Base-by-base conservation (phyloP, 176 grass and related monocot genomes). In the Rhynchospora tenuis region DNA sequence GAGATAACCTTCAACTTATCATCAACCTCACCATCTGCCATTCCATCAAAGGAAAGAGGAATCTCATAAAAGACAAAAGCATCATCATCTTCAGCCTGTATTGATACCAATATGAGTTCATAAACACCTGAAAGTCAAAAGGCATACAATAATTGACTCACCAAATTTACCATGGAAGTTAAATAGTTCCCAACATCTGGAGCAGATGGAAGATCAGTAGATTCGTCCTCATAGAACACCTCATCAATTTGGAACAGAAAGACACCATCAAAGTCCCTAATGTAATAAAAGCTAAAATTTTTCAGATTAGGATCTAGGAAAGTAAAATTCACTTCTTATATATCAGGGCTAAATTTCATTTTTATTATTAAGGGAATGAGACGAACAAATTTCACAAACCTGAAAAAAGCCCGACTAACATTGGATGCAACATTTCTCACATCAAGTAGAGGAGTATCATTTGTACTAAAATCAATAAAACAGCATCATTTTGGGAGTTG, bases 401-500 rank as follows among this genome's bases (percentile, higher is more conserved):
- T 99, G 88, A 99, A 99, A 85, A 99, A 99, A 12, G 89, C 85
- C 28, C 91, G 90, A 57, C 89, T 91, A 65, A 99, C 89, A 89
- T 93, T 93, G 84, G 92, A 99, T 23, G 96, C 93, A 74, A 99
- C 93, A 86, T 93, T 95, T 93, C 91, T 99, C 22, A 89, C 91
- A 12, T 95, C 96, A 95, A 87, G 91, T 2, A 95, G 93, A 64
- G 93, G 88, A 63, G 82, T 83, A 62, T 73, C 91, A 24, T 95
- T 93, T 78, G 86, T 87, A 38, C 95, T 98, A 83, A n/a, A 80
- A 59, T 46, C 54, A 68, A 31, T 76, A 73, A 61, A 64, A 80
- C 47, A 83, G 82, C 80, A 74, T 38, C n/a, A 61, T 60, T 12
- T 38, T 70, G 58, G 84, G 43, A 57, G 77, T 82, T 81, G 72